Conservation (phyloP, 2,329 filamentous ascomycete genomes). For the Trichoderma gracile region DNA sequence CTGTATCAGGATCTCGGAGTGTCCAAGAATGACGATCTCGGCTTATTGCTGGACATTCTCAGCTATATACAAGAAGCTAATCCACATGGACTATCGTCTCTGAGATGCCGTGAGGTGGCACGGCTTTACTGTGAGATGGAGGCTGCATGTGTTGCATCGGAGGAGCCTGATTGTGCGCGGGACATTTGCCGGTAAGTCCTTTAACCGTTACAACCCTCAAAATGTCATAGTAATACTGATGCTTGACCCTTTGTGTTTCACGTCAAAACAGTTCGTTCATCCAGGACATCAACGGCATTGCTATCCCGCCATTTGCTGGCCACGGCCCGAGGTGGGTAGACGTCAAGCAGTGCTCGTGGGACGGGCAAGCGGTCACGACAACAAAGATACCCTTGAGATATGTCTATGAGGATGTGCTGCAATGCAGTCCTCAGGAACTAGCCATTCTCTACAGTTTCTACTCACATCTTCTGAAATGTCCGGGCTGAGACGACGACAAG, state of each 20-base stretch:
- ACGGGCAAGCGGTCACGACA: constrained; percentile 4
- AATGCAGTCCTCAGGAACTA: background rate
- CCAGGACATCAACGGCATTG: constrained; percentile 24
- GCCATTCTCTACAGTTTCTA: constrained; percentile 18
- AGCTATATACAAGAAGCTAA: constrained; percentile 25
- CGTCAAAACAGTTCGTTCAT: constrained; percentile 6
- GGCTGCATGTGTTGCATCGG: background rate
- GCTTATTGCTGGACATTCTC: constrained; percentile 24
- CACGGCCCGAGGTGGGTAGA: constrained; percentile 13
- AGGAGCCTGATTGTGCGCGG: constrained; percentile 18
- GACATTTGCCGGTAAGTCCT: constrained; percentile 25
- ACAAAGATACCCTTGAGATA: constrained; percentile 10
- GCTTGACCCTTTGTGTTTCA: background rate
- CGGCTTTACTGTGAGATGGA: constrained; percentile 26
- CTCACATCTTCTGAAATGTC: background rate
- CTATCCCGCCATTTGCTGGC: background rate
- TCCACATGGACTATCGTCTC: constrained; percentile 7
- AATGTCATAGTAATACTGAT: too few relatives aligned
- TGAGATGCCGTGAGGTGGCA: constrained; percentile 14
- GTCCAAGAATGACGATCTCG: constrained; percentile 20
- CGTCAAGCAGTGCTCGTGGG: constrained; percentile 15
- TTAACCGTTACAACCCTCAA: too few relatives aligned
- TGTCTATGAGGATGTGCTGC: constrained; percentile 7
- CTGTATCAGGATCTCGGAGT: constrained; percentile 24
- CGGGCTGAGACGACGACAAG: too few relatives aligned